Percentiles rank a stretch among this genome's conserved stretches.
phyloP scores from a whole-genome alignment of 345 rosid species.

The Triadica sebifera region DNA sequence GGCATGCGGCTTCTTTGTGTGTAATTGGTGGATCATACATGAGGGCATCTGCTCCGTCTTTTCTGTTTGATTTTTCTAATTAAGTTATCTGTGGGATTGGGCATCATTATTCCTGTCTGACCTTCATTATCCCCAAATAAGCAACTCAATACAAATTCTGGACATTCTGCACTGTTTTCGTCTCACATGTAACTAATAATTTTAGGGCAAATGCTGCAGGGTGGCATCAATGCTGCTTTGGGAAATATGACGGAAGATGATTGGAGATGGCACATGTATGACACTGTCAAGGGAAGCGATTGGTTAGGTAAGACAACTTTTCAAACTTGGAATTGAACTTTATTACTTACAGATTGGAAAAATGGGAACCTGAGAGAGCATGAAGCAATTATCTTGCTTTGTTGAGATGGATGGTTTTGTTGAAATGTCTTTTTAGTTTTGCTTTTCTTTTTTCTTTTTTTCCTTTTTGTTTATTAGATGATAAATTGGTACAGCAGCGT shows the following conservation, averaged over 20 bases:
- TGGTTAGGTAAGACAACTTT: slow-evolving; percentile 69
- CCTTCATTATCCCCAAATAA: background rate
- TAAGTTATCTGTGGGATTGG: background rate
- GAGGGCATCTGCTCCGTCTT: background rate
- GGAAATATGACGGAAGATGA: slow-evolving; percentile 99
- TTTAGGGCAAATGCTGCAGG: slow-evolving; percentile 41
- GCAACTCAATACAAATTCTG: background rate
- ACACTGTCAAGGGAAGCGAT: slow-evolving; percentile 98
- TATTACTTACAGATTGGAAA: background rate
- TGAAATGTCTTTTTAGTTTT: background rate
- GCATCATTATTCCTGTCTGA: background rate
- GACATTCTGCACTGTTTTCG: background rate
- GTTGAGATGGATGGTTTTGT: background rate
- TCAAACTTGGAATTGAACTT: background rate
- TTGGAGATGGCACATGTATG: slow-evolving; percentile 99
- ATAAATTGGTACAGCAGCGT: background rate
- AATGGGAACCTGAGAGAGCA: background rate
- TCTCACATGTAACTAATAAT: slow-evolving; percentile 8
- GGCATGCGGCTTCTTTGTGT: too few relatives aligned
- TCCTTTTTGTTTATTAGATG: background rate
- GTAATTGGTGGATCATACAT: background rate
- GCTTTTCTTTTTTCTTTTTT: background rate
- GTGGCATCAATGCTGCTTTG: slow-evolving; percentile 97
- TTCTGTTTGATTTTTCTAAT: background rate
- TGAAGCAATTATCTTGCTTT: slow-evolving; percentile 3